Percentiles rank a stretch among this genome's conserved stretches.
Evolutionary conservation across 2,329 filamentous ascomycete genomes (phyloP).

Genomic region (Cercospora sp.): DNA sequence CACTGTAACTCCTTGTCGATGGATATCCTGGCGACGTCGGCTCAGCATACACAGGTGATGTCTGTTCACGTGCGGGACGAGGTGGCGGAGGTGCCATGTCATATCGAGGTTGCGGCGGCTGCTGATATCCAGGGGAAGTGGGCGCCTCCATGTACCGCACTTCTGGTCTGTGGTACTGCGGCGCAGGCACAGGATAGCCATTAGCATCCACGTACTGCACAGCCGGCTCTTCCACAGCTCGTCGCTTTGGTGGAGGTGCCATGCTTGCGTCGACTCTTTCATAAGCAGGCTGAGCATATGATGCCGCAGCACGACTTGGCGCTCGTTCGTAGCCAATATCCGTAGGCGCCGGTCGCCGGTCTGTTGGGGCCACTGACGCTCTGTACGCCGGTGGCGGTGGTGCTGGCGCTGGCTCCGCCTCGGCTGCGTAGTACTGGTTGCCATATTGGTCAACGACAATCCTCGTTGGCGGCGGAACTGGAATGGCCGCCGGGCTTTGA

Average conservation of each 20-base stretch:
- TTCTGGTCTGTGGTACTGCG: conserved; percentile 18
- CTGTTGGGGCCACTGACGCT: conserved; percentile 53
- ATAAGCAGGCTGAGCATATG: conserved; percentile 41
- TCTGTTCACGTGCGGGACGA: conserved; percentile 40
- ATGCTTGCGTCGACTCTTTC: conserved; percentile 42
- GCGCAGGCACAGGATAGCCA: conserved; percentile 29
- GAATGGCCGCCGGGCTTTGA: conserved; percentile 48
- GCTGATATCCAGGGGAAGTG: conserved; percentile 33
- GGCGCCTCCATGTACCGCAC: conserved; percentile 31
- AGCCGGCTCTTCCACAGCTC: conserved; percentile 28
- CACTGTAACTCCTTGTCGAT: conserved; percentile 35
- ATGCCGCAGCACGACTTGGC: conserved; percentile 49
- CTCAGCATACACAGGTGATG: conserved; percentile 30
- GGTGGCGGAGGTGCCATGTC: conserved; percentile 28
- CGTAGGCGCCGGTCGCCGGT: conserved; percentile 36
- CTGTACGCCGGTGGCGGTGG: conserved; percentile 40
- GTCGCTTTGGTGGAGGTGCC: conserved; percentile 30
- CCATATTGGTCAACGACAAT: conserved; percentile 80
- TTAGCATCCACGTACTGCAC: conserved; percentile 36
- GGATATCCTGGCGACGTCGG: conserved; percentile 13
- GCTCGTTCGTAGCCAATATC: conserved; percentile 61
- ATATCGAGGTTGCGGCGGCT: conserved; percentile 25
- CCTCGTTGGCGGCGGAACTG: conserved; percentile 53
- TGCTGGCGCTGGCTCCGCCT: conserved; percentile 41
- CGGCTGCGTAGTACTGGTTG: conserved; percentile 70